Evolutionary conservation across 768 basidiomycete genomes (phyloP).

Genomic region (Arthromyces matolae): DNA sequence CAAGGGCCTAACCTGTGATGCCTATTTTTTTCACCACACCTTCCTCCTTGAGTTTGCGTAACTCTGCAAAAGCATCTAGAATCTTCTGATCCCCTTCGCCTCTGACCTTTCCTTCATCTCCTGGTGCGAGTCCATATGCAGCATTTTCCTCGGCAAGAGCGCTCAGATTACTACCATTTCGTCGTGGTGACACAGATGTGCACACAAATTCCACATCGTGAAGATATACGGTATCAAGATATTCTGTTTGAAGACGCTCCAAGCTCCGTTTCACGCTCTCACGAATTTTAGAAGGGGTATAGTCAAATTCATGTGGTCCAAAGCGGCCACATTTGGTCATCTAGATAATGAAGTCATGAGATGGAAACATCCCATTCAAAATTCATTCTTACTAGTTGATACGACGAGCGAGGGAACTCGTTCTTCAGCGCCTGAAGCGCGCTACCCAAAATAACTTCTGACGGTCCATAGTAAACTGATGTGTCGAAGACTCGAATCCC

Average conservation of each 20-base stretch:
- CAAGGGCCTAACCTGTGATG: constrained; percentile 57
- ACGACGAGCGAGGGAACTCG: constrained; percentile 77
- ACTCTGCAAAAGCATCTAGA: constrained; percentile 61
- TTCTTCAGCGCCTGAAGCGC: constrained; percentile 52
- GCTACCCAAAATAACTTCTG: constrained; percentile 73
- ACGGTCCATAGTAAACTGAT: constrained; percentile 74
- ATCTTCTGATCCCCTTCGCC: constrained; percentile 73
- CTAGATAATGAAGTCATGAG: too few species aligned
- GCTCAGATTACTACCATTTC: constrained; percentile 50
- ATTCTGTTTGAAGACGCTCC: constrained; percentile 64
- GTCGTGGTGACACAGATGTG: constrained; percentile 43
- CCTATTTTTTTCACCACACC: constrained; percentile 74
- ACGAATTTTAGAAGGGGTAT: constrained; percentile 62
- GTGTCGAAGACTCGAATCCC: constrained; percentile 83
- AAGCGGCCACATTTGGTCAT: constrained; percentile 88
- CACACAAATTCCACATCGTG: constrained; percentile 84
- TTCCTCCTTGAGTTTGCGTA: constrained; percentile 66
- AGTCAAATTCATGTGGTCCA: constrained; percentile 67
- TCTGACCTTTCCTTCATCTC: constrained; percentile 51
- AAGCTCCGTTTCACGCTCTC: constrained; percentile 65
- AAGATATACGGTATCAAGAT: constrained; percentile 77
- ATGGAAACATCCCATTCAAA: too few species aligned
- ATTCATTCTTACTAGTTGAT: constrained; percentile 64
- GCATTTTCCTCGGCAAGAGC: constrained; percentile 52
- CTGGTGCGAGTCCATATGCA: constrained; percentile 62